Evolutionary conservation across 768 basidiomycete genomes (phyloP), one percentile per base, ranked within the genome.

Genomic region (Coprinopsis sp.): DNA sequence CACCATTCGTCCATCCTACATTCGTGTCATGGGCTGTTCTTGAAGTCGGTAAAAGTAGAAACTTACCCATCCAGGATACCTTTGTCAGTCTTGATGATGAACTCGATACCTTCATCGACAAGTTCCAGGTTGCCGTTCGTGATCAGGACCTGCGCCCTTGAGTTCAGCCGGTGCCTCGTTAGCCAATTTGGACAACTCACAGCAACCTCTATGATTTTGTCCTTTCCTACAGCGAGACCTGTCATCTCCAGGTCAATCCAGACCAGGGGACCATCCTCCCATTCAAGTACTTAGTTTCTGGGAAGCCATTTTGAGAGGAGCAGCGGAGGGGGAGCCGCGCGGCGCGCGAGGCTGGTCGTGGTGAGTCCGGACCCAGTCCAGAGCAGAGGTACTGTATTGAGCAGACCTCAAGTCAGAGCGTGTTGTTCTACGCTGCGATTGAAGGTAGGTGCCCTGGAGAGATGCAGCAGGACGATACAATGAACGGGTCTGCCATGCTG

Each of bases 231-330:
- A 57, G 85, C 64, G 30, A 92, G 71, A 3, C 89, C 89, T 2
- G 89, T 91, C 77, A 91, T 92, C 66, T 92, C 89, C 55, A 87
- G 89, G 62, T 92, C 89, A 41, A 91, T 74, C 90, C 89, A 85
- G 6, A 90, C 82, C 46, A 90, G 64, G 8, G 87, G 85, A 0
- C 84, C 82, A 27, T 76, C 77, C n/a, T 63, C 53, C 44, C 72
- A 77, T 47, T 68, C 61, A 24, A 64, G 52, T 24, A 55, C 53
- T 51, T 46, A 51, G 10, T 39, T 6, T 39, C 13, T 36, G 42
- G 23, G 5, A 16, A 28, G 14, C 41, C 27, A 18, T 42, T 22
- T 27, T 45, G 12, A n/a, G n/a, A n/a, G n/a, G n/a, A n/a, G n/a
- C n/a, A n/a, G n/a, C n/a, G n/a, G n/a, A n/a, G n/a, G n/a, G n/a